phyloP scores from a whole-genome alignment of 1,139 yeast species.

The Nakaseomyces sp. region DNA sequence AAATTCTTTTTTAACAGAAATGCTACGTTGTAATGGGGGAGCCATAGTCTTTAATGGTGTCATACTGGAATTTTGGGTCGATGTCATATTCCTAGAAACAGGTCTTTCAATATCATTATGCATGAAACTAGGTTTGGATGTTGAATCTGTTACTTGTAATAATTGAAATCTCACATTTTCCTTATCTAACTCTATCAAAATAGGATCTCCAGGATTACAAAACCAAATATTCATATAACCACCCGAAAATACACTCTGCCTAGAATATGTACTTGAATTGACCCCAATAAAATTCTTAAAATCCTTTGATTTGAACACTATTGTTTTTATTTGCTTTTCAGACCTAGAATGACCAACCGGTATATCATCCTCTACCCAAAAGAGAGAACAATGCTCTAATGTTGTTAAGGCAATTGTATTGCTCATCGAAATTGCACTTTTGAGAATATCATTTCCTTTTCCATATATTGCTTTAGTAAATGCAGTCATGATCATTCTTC shows the following conservation, averaged over 20 bases:
- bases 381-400: slow-evolving; percentile 31
- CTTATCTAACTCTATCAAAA: slow-evolving; percentile 36
- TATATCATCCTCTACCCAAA: slow-evolving; percentile 16
- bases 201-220: slow-evolving; percentile 46
- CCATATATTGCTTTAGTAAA: slow-evolving; percentile 42
- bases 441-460: slow-evolving; percentile 44
- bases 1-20: background rate
- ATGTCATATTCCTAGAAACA: background rate
- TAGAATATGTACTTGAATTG: slow-evolving; percentile 15
- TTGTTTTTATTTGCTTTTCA: slow-evolving; percentile 22
- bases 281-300: slow-evolving; percentile 45
- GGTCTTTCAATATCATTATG: background rate
- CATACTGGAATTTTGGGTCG: background rate
- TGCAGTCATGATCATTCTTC: slow-evolving; percentile 42
- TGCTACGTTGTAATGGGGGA: background rate
- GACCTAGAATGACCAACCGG: slow-evolving; percentile 13
- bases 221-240: slow-evolving; percentile 40
- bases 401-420: slow-evolving; percentile 44
- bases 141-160: slow-evolving; percentile 40
- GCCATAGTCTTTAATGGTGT: background rate
- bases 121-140: background rate
- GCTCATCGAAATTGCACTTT: slow-evolving; percentile 50
- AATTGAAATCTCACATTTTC: slow-evolving; percentile 29
- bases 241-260: slow-evolving; percentile 15
- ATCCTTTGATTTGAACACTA: slow-evolving; percentile 41